A percentile compares a stretch with the other conserved stretches of the same genome.
Evolutionary conservation across 1,284 basidiomycete genomes (phyloP).

Genomic region (Irpex lacteus): DNA sequence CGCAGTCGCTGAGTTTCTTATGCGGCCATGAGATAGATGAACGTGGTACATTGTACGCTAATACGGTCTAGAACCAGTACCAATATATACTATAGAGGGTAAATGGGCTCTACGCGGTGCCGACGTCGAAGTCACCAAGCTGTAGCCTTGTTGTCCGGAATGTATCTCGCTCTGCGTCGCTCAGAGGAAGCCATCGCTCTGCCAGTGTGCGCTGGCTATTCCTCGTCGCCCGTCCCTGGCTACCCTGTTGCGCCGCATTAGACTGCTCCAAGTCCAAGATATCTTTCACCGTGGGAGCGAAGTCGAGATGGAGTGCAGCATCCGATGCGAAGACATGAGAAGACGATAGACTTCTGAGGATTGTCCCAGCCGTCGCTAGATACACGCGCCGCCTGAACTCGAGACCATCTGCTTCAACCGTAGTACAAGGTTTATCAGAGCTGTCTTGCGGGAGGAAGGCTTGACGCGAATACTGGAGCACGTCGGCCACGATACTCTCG

Average conservation of each 20-base stretch:
- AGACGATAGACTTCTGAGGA: neutral
- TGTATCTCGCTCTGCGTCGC: constrained; percentile 33
- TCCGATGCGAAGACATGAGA: constrained; percentile 30
- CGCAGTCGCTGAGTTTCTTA: neutral
- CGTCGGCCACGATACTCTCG: constrained; percentile 43
- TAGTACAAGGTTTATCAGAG: constrained; percentile 1
- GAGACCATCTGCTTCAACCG: neutral
- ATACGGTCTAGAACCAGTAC: neutral
- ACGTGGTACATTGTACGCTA: neutral
- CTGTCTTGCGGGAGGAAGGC: constrained; percentile 24
- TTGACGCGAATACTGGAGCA: constrained; percentile 41
- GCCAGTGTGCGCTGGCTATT: constrained; percentile 48
- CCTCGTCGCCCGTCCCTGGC: constrained; percentile 46
- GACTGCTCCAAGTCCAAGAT: constrained; percentile 73
- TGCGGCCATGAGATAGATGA: neutral
- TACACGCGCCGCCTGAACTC: neutral
- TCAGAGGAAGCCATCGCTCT: constrained; percentile 40
- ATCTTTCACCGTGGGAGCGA: constrained; percentile 64
- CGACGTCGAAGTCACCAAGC: neutral
- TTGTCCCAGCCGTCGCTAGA: neutral
- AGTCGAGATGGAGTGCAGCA: constrained; percentile 58
- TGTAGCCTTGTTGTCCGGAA: constrained; percentile 28
- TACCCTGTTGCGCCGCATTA: constrained; percentile 21
- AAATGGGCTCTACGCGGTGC: neutral
- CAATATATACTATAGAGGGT: neutral